These are phyloP conservation scores for Aspergillus pseudoviridinutans DNA, from an alignment of 2,329 filamentous ascomycete genomes.

Conservation along the genomic window DNA sequence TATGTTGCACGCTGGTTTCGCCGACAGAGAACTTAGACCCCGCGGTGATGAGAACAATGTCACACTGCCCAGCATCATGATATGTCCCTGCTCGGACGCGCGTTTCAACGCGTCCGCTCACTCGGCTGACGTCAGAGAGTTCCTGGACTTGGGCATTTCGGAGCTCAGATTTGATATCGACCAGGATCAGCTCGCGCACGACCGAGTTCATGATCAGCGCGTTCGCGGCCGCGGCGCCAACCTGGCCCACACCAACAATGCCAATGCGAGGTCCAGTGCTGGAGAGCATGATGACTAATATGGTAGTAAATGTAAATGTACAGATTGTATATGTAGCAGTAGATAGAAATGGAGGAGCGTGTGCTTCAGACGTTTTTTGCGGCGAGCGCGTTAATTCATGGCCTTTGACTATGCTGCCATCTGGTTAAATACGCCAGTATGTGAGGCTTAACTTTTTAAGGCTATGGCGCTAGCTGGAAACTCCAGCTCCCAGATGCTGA, in stretches of 20 bases:
- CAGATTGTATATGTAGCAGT: no score
- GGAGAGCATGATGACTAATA: no score
- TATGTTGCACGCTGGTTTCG: conserved; percentile 44
- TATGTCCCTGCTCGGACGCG: conserved; percentile 44
- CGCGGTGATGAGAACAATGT: conserved; percentile 53
- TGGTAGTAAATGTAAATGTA: no score
- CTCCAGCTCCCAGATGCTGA: no score
- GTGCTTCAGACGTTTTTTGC: no score
- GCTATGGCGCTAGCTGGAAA: no score
- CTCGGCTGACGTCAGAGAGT: conserved; percentile 44
- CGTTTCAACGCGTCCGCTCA: conserved; percentile 34
- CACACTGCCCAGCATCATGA: conserved; percentile 50
- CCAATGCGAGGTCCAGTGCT: background rate
- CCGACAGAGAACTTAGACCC: conserved; percentile 49
- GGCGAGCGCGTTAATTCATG: no score
- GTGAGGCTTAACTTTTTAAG: no score
- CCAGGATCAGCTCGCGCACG: conserved; percentile 50
- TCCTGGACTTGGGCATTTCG: conserved; percentile 50
- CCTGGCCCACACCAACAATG: conserved; percentile 30
- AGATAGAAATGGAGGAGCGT: no score
- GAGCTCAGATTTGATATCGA: conserved; percentile 43
- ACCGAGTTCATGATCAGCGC: conserved; percentile 50
- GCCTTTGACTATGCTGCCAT: no score
- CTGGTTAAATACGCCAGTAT: no score
- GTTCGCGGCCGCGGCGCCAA: conserved; percentile 43